These are phyloP conservation scores for Chalciporus chontae DNA, from an alignment of 768 basidiomycete species.

Conservation along the genomic window DNA sequence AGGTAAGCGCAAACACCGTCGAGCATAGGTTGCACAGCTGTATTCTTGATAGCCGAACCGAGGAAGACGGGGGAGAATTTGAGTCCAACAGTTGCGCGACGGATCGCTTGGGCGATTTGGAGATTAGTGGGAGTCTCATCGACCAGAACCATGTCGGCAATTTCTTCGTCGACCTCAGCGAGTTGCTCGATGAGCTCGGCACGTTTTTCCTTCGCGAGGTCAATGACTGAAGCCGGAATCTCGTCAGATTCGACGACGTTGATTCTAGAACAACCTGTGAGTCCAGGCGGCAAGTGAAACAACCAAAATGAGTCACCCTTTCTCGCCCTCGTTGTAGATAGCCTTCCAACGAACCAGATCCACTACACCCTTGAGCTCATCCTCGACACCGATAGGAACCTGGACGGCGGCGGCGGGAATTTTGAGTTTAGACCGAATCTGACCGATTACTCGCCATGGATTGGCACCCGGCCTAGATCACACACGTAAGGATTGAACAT, in stretches of 20 bases:
- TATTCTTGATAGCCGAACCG: slow-evolving; percentile 97
- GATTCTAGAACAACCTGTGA: slow-evolving; percentile 42
- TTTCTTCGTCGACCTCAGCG: slow-evolving; percentile 92
- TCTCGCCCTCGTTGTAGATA: slow-evolving; percentile 90
- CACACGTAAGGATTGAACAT: not conserved
- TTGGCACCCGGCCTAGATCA: slow-evolving; percentile 83
- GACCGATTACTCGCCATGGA: slow-evolving; percentile 91
- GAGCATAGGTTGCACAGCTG: slow-evolving; percentile 87
- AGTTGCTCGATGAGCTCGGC: slow-evolving; percentile 90
- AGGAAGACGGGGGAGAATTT: slow-evolving; percentile 97
- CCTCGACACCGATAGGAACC: slow-evolving; percentile 90
- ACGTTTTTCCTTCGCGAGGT: slow-evolving; percentile 80
- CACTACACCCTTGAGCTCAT: slow-evolving; percentile 84
- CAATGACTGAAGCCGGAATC: slow-evolving; percentile 74
- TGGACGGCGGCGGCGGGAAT: slow-evolving; percentile 95
- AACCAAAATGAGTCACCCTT: slow-evolving; percentile 64
- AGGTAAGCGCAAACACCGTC: slow-evolving; percentile 97
- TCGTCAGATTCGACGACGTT: slow-evolving; percentile 80
- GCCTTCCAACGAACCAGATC: slow-evolving; percentile 95
- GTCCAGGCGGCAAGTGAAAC: not conserved
- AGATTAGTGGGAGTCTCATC: slow-evolving; percentile 71
- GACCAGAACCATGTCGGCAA: slow-evolving; percentile 88
- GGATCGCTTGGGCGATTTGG: slow-evolving; percentile 81
- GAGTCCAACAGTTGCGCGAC: slow-evolving; percentile 81
- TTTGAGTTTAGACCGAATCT: slow-evolving; percentile 87